Base-by-base conservation (phyloP, 805 yeast genomes). In the Clavispora phyllophila region DNA sequence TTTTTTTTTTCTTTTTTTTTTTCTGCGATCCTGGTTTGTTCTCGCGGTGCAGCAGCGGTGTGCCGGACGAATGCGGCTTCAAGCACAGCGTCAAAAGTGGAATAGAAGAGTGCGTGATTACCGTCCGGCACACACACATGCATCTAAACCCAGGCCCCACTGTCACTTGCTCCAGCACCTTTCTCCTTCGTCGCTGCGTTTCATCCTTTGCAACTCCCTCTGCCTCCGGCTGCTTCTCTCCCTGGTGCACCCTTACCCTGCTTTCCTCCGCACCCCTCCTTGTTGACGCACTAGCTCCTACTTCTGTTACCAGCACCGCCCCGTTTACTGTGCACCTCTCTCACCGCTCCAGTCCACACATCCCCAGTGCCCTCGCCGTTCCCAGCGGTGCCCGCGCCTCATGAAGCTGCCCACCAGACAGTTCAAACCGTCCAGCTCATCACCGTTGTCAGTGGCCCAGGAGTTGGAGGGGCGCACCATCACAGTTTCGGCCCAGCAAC, bases 381-480 rank as follows among this genome's bases (percentile, higher is more conserved):
- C n/a, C n/a, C n/a, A n/a, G n/a, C n/a, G n/a, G n/a, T n/a, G n/a
- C n/a, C n/a, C n/a, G n/a, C n/a, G n/a, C n/a, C n/a, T n/a, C n/a
- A n/a, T n/a, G 37, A 23, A 24, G 14, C 29, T 35, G 29, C 28
- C 51, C 14, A 9, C 45, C 14, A 39, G 43, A 24, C 39, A 40
- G 24, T 51, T 50, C 37, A 54, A 50, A 42, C 55, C 55, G 15
- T 42, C 48, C 13, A 51, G 54, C 45, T 44, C 55, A n/a, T 48
- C 53, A 26, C 55, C 55, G 10, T 39, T 51, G 26, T 50, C 55
- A 6, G 34, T 22, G 18, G 37, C 37, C 18, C 37, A 2, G 24
- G 24, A 20, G 15, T 12, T 10, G 13, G 32, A 26, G 13, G 10
- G 12, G 15, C 19, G 12, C 14, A 18, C 17, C n/a, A n/a, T n/a